These are phyloP conservation scores for Colletotrichum orbiculare DNA, from an alignment of 2,329 filamentous ascomycete species.

Conservation along the genomic window DNA sequence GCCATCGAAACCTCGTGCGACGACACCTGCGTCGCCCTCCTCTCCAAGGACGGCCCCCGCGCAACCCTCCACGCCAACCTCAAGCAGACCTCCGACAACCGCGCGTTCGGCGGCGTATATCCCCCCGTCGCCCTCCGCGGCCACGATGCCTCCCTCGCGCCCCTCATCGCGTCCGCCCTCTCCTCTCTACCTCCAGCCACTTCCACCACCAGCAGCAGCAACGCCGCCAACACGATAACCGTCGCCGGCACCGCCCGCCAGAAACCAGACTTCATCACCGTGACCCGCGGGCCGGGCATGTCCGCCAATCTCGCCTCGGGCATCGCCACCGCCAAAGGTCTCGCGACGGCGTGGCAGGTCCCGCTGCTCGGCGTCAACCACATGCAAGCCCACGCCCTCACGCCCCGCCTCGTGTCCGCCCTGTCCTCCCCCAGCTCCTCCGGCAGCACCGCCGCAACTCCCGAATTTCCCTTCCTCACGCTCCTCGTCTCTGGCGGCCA, in stretches of 20 bases:
- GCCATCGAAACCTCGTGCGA: slow-evolving; percentile 91
- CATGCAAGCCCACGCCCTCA: slow-evolving; percentile 97
- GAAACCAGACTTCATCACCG: slow-evolving; percentile 85
- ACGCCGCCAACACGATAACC: slow-evolving; percentile 33
- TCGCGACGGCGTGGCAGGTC: slow-evolving; percentile 84
- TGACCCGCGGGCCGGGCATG: slow-evolving; percentile 93
- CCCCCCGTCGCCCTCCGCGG: slow-evolving; percentile 80
- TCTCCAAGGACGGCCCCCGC: slow-evolving; percentile 64
- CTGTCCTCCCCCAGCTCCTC: slow-evolving; percentile 49
- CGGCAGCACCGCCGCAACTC: neutral
- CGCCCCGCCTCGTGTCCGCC: slow-evolving; percentile 79
- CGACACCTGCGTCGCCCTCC: slow-evolving; percentile 88
- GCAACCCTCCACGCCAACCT: slow-evolving; percentile 80
- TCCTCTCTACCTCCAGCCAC: slow-evolving; percentile 55
- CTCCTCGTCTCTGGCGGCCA: slow-evolving; percentile 93
- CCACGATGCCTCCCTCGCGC: slow-evolving; percentile 77
- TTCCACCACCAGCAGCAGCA: neutral
- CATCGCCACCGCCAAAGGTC: slow-evolving; percentile 85
- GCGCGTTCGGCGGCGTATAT: slow-evolving; percentile 80
- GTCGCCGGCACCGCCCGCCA: slow-evolving; percentile 39
- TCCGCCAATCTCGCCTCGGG: slow-evolving; percentile 80
- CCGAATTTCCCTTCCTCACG: slow-evolving; percentile 87
- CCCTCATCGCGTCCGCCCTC: slow-evolving; percentile 74
- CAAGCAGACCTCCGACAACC: slow-evolving; percentile 84
- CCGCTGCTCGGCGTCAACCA: slow-evolving; percentile 91